Base-by-base conservation (phyloP, 2,329 filamentous ascomycete species). In the Ophiostoma quercus region DNA sequence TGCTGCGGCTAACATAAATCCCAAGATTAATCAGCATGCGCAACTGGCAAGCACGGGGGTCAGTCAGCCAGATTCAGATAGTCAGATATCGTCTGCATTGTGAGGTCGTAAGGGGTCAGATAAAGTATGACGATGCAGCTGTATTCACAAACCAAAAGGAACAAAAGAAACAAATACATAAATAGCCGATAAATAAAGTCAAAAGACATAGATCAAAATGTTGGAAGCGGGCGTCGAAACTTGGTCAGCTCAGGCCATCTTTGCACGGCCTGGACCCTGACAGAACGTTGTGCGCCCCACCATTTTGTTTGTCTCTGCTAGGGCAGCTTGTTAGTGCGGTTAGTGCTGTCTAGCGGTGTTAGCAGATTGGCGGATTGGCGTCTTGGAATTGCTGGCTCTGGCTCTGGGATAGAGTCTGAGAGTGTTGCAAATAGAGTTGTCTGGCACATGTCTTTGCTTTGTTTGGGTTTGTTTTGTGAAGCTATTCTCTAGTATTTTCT, bases 191-290 rank as follows among this genome's bases (percentile, higher is more conserved):
- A 12, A 32, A 19, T 37, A 29, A 29, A 47, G 37, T 19, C 57
- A 39, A 22, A 11, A 14, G 41, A 8, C 6, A 8, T 8, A 19
- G 12, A 34, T n/a, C 57, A 71, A 70, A 71, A 71, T 71, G 68
- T 72, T 72, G 69, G 71, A 71, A 72, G 60, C 62, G 34, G 62
- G 62, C 41, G 25, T 25, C n/a, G 71, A 72, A 72, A 51, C 70
- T 72, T 72, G 72, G 70, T 47, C 67, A 72, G 6, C 72, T 72
- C 70, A 71, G 70, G 62, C 72, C 72, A 73, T 63, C 25, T 12
- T 37, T 25, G 22, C 41, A 57, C 25, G 72, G 71, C 68, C 72
- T 72, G 70, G 72, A 71, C 69, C 70, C 68, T 67, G 71, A 70
- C 68, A 62, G 71, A 73, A 70, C 71, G 37, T 67, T 69, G 29